A percentile compares a stretch with the other conserved stretches of the same genome.
These are phyloP conservation scores for Chlorella sp. DNA, from an alignment of 139 green algal genomes.

Conservation along the genomic window DNA sequence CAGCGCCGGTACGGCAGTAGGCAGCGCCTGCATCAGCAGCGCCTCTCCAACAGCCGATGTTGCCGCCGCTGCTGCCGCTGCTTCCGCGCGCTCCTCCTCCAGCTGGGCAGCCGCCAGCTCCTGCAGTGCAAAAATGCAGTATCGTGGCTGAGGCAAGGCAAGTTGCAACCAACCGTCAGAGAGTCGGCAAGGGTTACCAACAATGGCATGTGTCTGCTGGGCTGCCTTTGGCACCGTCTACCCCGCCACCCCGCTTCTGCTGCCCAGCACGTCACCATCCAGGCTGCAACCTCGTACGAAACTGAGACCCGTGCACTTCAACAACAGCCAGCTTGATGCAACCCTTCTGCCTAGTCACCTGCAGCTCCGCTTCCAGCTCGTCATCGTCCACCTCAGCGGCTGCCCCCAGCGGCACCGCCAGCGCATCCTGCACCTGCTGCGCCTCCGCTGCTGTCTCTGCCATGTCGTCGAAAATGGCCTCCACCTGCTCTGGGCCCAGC, in stretches of 20 bases:
- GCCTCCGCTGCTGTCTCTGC: background rate
- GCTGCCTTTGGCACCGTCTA: no score
- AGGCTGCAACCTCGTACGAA: no score
- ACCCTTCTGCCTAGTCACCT: background rate
- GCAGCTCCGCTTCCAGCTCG: constrained; percentile 4
- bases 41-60: no score
- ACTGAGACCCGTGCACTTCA: no score
- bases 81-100: background rate
- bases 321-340: no score
- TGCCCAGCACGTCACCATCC: no score
- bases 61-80: background rate
- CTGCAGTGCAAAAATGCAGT: no score
- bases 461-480: background rate
- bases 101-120: background rate
- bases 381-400: background rate
- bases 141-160: no score
- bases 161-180: no score
- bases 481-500: background rate
- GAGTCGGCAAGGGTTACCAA: no score
- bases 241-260: no score
- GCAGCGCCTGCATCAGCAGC: background rate
- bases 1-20: background rate
- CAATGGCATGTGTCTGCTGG: no score
- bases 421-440: constrained; percentile 1
- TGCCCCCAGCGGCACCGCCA: background rate